These are phyloP conservation scores for Rosellinia necatrix DNA, from an alignment of 2,329 filamentous ascomycete genomes.

Conservation along the genomic window DNA sequence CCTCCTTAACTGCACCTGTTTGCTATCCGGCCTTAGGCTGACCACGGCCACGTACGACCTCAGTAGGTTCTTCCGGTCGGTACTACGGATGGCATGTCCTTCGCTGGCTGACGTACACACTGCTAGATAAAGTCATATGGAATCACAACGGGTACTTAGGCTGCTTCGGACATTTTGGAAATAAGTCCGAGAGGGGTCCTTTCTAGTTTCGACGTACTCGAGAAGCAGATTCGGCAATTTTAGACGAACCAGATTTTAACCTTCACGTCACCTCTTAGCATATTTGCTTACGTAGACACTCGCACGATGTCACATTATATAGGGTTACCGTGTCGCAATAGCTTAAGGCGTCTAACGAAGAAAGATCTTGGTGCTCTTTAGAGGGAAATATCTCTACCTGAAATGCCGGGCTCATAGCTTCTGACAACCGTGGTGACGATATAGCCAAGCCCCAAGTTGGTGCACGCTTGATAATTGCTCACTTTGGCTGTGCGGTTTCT, in stretches of 20 bases:
- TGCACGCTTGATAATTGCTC: neutral
- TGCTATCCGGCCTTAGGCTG: constrained; percentile 26
- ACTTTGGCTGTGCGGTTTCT: too few species aligned
- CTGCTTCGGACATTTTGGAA: constrained; percentile 46
- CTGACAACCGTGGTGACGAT: too few species aligned
- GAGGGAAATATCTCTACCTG: neutral
- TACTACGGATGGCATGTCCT: neutral
- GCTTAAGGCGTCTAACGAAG: neutral
- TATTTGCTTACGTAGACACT: constrained; percentile 16
- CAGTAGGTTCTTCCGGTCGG: constrained; percentile 29
- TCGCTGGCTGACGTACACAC: constrained; percentile 4
- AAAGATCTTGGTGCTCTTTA: neutral
- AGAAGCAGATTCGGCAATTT: constrained; percentile 3
- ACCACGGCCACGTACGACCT: constrained; percentile 34
- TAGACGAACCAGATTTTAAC: neutral
- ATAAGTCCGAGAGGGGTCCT: constrained; percentile 41
- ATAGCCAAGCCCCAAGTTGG: neutral
- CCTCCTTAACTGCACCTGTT: constrained; percentile 37
- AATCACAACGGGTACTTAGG: constrained; percentile 45
- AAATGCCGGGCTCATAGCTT: too few species aligned
- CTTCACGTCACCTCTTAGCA: neutral
- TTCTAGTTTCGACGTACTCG: constrained; percentile 24
- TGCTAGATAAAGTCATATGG: constrained; percentile 43
- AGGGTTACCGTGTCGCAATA: neutral
- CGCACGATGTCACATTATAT: neutral